Percentiles rank a stretch among this genome's conserved stretches.
These are phyloP conservation scores for Rhodotorula toruloides DNA, from an alignment of 768 basidiomycete genomes.

Conservation along the genomic window DNA sequence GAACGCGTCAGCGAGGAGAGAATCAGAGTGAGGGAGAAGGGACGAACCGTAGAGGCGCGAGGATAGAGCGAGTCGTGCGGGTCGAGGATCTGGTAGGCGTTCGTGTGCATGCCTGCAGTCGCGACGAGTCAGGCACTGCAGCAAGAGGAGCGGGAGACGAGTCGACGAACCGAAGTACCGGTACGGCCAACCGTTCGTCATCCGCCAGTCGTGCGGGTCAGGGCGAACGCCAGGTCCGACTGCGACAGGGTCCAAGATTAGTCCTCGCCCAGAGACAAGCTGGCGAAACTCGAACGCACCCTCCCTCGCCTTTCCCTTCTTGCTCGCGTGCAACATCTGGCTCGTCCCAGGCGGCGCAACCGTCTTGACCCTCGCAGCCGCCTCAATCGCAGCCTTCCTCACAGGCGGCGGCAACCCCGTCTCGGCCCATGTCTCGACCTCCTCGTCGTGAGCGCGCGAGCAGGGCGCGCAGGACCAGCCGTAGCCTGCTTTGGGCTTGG, in stretches of 20 bases:
- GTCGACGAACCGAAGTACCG: conserved; percentile 64
- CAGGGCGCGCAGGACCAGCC: conserved; percentile 97
- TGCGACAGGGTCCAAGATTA: not conserved
- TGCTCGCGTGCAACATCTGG: conserved; percentile 9
- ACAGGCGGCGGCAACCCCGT: conserved; percentile 7
- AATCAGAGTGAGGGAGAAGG: not conserved
- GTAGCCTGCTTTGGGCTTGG: conserved; percentile 91
- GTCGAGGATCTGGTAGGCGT: conserved; percentile 48
- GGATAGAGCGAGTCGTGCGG: conserved; percentile 96
- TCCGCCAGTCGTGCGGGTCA: conserved; percentile 53
- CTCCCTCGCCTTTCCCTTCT: conserved; percentile 25
- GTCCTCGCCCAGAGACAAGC: not conserved
- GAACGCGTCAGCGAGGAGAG: not conserved
- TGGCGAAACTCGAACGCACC: conserved; percentile 13
- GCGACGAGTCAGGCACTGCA: conserved; percentile 44
- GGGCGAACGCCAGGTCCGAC: not conserved
- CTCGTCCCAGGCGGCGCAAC: not conserved
- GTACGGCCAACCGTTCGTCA: conserved; percentile 82
- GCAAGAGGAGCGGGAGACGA: conserved; percentile 1
- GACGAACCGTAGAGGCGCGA: conserved; percentile 63
- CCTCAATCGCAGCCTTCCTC: conserved; percentile 12
- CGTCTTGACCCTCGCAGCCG: too few relatives aligned
- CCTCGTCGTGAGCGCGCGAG: conserved; percentile 68
- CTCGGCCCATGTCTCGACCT: conserved; percentile 44
- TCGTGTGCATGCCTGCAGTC: conserved; percentile 34